Conservation (phyloP, 768 basidiomycete genomes). For the Pleurotus giganteus region DNA sequence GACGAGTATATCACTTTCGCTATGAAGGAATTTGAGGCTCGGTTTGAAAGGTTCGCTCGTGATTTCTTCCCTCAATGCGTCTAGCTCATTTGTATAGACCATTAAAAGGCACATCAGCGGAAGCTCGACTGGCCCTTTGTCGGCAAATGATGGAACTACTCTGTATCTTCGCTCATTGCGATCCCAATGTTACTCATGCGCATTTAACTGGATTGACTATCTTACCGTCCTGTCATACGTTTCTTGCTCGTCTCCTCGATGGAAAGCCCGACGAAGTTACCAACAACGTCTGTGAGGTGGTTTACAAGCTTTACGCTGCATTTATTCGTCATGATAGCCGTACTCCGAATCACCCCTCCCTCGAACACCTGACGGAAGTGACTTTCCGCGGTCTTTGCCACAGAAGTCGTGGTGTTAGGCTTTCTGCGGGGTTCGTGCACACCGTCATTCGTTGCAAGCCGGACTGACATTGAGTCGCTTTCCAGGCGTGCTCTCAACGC, state of each 20-base stretch:
- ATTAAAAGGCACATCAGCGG: constrained; percentile 27
- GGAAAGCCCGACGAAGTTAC: constrained; percentile 48
- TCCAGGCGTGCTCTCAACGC: constrained; percentile 47
- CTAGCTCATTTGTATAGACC: constrained; percentile 28
- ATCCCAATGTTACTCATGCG: constrained; percentile 26
- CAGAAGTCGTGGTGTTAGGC: constrained; percentile 54
- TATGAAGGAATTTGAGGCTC: constrained; percentile 41
- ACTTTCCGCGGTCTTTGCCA: constrained; percentile 51
- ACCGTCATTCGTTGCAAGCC: neutral
- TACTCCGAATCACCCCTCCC: constrained; percentile 24
- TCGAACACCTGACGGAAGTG: constrained; percentile 33
- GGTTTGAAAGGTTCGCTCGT: constrained; percentile 38
- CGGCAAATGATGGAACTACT: constrained; percentile 28
- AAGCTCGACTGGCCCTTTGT: constrained; percentile 31
- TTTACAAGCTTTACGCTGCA: constrained; percentile 36
- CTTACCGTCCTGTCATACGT: constrained; percentile 31
- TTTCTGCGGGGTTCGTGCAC: constrained; percentile 65
- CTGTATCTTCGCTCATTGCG: constrained; percentile 37
- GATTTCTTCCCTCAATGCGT: neutral
- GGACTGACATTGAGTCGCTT: constrained; percentile 6
- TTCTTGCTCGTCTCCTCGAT: constrained; percentile 41
- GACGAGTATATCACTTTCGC: constrained; percentile 40
- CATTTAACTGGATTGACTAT: constrained; percentile 22
- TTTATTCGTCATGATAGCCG: constrained; percentile 43
- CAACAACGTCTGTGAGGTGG: constrained; percentile 40